phyloP scores from a whole-genome alignment of 305 asterid species.

The Rubia tinctorum region DNA sequence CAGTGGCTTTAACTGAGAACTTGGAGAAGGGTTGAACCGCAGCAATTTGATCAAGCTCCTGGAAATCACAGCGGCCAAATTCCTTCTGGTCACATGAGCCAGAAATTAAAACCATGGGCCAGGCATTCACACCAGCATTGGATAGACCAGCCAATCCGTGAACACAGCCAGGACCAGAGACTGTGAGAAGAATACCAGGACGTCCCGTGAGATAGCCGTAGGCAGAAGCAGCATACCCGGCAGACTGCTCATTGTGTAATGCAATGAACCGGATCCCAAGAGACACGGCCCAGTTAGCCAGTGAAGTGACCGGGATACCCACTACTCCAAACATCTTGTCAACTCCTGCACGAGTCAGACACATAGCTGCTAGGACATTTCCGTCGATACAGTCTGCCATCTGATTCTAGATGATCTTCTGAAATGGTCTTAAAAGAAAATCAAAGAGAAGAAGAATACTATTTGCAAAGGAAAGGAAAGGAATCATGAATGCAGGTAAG shows the following conservation, averaged over 20 bases:
- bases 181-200: slow-evolving; percentile 6
- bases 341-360: neutral
- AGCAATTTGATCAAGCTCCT: slow-evolving; percentile 9
- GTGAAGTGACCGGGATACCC: slow-evolving; percentile 5
- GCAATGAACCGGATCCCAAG: slow-evolving; percentile 7
- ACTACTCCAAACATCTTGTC: slow-evolving; percentile 8
- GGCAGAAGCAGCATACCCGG: slow-evolving; percentile 3
- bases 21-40: neutral
- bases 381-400: neutral
- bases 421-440: neutral
- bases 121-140: neutral
- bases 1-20: slow-evolving; percentile 5
- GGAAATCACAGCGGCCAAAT: neutral
- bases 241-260: slow-evolving; percentile 4
- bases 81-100: slow-evolving; percentile 4
- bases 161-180: slow-evolving; percentile 3
- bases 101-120: slow-evolving; percentile 2
- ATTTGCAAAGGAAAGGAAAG: neutral
- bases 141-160: slow-evolving; percentile 1
- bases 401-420: slow-evolving; percentile 1
- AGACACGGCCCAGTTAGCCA: slow-evolving; percentile 2
- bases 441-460: neutral
- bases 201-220: slow-evolving; percentile 3
- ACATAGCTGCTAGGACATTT: neutral
- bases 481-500: too few species aligned